These are phyloP conservation scores for Lantana camara DNA, from an alignment of 257 asterid species.

Conservation along the genomic window DNA sequence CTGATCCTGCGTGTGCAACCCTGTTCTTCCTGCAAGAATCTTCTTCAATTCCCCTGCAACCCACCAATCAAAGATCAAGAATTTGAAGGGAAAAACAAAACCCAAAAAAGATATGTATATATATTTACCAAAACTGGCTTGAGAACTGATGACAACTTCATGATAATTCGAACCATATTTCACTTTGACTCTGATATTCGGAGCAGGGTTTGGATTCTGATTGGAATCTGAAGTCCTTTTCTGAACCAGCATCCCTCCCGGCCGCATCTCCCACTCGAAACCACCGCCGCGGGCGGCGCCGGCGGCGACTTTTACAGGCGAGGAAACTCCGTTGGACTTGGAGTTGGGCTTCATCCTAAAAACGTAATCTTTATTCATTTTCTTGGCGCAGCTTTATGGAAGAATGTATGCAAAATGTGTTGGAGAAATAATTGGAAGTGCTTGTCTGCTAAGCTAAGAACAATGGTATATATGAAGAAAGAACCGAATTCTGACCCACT, in stretches of 20 bases:
- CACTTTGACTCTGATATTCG: slow-evolving; percentile 64
- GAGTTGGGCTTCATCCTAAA: slow-evolving; percentile 59
- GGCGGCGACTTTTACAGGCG: slow-evolving; percentile 45
- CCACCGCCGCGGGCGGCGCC: slow-evolving; percentile 35
- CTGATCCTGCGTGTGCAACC: slow-evolving; percentile 69
- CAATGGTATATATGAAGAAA: slow-evolving; percentile 63
- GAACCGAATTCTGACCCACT: slow-evolving; percentile 72
- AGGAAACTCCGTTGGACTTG: slow-evolving; percentile 41
- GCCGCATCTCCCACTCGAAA: slow-evolving; percentile 67
- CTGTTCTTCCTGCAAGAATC: slow-evolving; percentile 64
- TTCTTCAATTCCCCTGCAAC: slow-evolving; percentile 82
- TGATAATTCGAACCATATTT: slow-evolving; percentile 67
- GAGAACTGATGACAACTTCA: slow-evolving; percentile 63
- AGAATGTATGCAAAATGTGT: slow-evolving; percentile 22
- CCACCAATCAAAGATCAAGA: neutral
- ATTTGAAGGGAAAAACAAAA: neutral
- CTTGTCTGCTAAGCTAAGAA: slow-evolving; percentile 90
- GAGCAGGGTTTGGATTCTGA: slow-evolving; percentile 40
- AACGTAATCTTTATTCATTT: slow-evolving; percentile 49
- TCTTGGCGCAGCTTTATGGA: neutral
- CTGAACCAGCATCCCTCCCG: slow-evolving; percentile 95
- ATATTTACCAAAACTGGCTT: slow-evolving; percentile 77
- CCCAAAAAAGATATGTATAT: neutral
- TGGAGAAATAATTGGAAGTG: slow-evolving; percentile 29
- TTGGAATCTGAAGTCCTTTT: slow-evolving; percentile 67